Conservation (phyloP, 768 basidiomycete genomes). For the Hygrocybe punicea region DNA sequence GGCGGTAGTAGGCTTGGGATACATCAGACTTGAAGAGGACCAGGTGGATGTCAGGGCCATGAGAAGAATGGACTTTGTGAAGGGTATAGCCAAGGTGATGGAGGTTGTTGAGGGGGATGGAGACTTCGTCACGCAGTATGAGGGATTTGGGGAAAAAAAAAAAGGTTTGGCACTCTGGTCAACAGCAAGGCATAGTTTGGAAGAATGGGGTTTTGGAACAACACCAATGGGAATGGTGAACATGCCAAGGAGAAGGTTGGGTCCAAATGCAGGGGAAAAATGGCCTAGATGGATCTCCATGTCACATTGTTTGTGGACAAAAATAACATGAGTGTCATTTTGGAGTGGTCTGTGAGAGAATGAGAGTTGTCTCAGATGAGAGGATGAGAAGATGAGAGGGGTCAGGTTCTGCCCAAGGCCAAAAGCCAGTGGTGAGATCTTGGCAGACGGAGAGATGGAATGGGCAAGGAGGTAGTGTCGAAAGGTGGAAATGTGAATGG, state of each 20-base stretch:
- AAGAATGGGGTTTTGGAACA: constrained; percentile 35
- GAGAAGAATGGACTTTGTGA: constrained; percentile 5
- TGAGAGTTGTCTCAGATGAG: too few species aligned
- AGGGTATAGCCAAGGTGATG: constrained; percentile 27
- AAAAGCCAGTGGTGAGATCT: too few species aligned
- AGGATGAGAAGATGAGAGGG: too few species aligned
- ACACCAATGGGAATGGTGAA: constrained; percentile 36
- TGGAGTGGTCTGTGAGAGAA: too few species aligned
- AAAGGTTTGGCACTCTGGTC: too few species aligned
- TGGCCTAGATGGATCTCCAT: constrained; percentile 21
- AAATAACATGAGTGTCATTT: constrained; percentile 19
- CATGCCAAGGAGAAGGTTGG: constrained; percentile 43
- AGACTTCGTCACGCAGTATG: constrained; percentile 24
- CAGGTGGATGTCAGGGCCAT: constrained; percentile 7
- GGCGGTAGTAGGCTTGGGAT: constrained; percentile 27
- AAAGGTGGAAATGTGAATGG: too few species aligned
- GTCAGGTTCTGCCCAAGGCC: too few species aligned
- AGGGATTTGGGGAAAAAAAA: constrained; percentile 26
- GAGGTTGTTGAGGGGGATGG: constrained; percentile 34
- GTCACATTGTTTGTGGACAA: constrained; percentile 28
- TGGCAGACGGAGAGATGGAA: too few species aligned
- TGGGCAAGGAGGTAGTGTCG: too few species aligned
- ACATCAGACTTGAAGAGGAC: constrained; percentile 41
- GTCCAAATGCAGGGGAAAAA: too few species aligned
- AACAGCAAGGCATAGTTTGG: constrained; percentile 37